These are phyloP conservation scores for Naganishia sp. DNA, from an alignment of 1,284 basidiomycete genomes.

Conservation along the genomic window DNA sequence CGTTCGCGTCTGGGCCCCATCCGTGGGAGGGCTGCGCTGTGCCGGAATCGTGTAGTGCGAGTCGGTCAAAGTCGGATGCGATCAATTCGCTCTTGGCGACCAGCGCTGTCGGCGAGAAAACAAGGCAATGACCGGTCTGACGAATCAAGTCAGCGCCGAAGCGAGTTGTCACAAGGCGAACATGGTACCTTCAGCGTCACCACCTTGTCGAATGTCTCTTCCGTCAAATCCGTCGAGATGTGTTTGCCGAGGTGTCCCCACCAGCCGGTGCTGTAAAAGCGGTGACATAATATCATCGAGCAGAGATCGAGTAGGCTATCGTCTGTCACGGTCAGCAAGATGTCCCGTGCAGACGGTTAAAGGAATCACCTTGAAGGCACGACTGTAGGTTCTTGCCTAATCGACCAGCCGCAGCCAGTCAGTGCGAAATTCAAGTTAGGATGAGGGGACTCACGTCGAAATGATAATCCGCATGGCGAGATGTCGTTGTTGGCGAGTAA, in stretches of 20 bases:
- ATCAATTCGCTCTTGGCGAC: conserved; percentile 5
- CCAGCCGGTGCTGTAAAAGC: conserved; percentile 73
- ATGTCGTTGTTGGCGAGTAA: conserved; percentile 70
- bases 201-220: conserved; percentile 66
- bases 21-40: neutral
- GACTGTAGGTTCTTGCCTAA: conserved; percentile 66
- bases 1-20: neutral
- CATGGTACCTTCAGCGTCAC: conserved; percentile 63
- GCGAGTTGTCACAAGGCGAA: neutral
- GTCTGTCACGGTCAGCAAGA: neutral
- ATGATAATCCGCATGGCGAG: conserved; percentile 70
- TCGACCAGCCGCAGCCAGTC: neutral
- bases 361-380: conserved; percentile 58
- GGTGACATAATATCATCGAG: conserved; percentile 64
- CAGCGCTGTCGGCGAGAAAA: conserved; percentile 31
- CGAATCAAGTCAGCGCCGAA: neutral
- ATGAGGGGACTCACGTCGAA: conserved; percentile 64
- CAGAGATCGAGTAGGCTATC: conserved; percentile 66
- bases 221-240: conserved; percentile 64
- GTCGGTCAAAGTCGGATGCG: neutral
- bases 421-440: no score
- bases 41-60: neutral
- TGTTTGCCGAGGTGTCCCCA: conserved; percentile 68
- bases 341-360: neutral
- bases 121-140: conserved; percentile 28